Base-by-base conservation (phyloP, 202 grass and related monocot species). In the Bolboschoenoplectus hybrid region DNA sequence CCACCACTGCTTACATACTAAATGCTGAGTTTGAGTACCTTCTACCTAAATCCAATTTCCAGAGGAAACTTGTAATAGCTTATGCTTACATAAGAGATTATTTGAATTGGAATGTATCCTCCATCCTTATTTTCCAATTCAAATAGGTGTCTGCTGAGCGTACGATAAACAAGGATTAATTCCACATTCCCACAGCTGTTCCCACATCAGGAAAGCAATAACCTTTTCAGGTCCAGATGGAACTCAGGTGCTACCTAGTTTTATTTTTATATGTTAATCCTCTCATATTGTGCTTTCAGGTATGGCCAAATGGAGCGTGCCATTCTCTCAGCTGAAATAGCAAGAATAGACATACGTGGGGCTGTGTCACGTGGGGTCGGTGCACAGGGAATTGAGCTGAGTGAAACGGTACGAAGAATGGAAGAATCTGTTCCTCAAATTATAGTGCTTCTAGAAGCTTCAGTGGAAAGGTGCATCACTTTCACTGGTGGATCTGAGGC, bases 391-490 rank as follows among this genome's bases (percentile, higher is more conserved):
- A 99, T 99, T 90, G 97, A 99, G 87, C 87, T 99, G 53, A 96
- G 97, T 76, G 93, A 99, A 94, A 94, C 97, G 73, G 93, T 99
- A 62, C 86, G 93, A 45, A 93, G 97, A 91, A 99, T 99, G 97
- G 93, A 99, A 85, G 97, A 99, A 91, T 99, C 97, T 57, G 93
- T 99, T 79, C 97, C 97, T 13, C 93, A 97, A 86, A 88, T 97
- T 56, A 89, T 97, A 84, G 84, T 97, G 52, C 92, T 97, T 85
- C 90, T 99, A 85, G 97, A 99, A 96, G 92, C 93, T 88, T 91
- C 97, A 76, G 90, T 94, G 10, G 97, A 99, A 85, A 94, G 97
- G 89, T 99, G 97, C 90, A 91, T 97, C 77, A 90, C 80, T 91
- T 91, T 99, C 67, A 99, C 97, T 84, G 93, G 91, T 38, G 97